Conservation (phyloP, 495 filamentous ascomycete species). For the Talaromyces borbonicus region DNA sequence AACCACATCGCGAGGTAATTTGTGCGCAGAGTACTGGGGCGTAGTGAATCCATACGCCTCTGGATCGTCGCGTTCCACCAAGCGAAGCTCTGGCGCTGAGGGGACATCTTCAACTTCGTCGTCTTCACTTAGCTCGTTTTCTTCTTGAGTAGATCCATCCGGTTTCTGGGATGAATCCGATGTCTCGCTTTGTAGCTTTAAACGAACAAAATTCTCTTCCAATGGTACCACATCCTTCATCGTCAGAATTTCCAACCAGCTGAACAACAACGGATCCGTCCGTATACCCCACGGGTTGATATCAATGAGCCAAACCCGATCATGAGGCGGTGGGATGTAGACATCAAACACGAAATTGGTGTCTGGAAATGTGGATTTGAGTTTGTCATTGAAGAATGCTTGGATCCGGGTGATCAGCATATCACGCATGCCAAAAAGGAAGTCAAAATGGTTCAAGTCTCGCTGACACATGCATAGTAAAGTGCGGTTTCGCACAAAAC, state of each 20-base stretch:
- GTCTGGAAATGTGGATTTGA: constrained; percentile 74
- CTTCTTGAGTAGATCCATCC: constrained; percentile 15
- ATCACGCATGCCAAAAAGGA: constrained; percentile 56
- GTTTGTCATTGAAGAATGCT: constrained; percentile 60
- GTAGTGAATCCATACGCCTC: constrained; percentile 78
- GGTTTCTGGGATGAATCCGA: constrained; percentile 7
- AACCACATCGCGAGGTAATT: constrained; percentile 88
- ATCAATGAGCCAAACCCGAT: constrained; percentile 77
- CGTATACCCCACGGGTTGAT: constrained; percentile 90
- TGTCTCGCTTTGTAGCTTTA: constrained; percentile 27
- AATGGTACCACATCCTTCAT: constrained; percentile 45
- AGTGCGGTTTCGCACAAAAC: constrained; percentile 72
- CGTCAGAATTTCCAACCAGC: constrained; percentile 77
- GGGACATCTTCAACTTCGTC: constrained; percentile 15
- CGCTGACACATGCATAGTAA: constrained; percentile 82
- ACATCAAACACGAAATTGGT: constrained; percentile 79
- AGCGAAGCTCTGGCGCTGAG: constrained; percentile 64
- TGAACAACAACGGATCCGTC: constrained; percentile 84
- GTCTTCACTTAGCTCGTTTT: constrained; percentile 17
- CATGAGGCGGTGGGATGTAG: constrained; percentile 72
- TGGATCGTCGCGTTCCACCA: constrained; percentile 74
- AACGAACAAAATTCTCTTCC: constrained; percentile 29
- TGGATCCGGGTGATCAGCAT: constrained; percentile 52
- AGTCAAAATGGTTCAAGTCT: constrained; percentile 82
- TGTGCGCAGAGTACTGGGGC: constrained; percentile 88